Percentiles rank a stretch among this genome's conserved stretches.
These are phyloP conservation scores for Cryptococcus sp. DNA, from an alignment of 1,284 basidiomycete genomes.

Conservation along the genomic window DNA sequence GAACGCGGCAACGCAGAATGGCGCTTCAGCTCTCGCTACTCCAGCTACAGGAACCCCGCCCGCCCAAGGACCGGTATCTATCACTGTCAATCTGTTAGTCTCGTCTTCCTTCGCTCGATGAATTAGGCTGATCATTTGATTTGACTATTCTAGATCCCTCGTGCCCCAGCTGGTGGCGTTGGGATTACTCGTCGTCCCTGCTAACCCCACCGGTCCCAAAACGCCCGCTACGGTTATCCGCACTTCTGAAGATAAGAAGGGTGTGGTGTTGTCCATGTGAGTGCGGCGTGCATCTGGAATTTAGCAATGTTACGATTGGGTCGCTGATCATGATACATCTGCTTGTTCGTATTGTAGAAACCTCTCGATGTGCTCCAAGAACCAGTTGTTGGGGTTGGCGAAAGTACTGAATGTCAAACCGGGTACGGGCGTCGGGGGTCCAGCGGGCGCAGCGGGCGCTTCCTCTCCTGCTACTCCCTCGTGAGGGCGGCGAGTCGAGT, in stretches of 20 bases:
- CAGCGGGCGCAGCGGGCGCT: no score
- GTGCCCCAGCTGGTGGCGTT: conserved; percentile 24
- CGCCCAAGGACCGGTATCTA: conserved; percentile 16
- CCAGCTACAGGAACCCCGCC: background rate
- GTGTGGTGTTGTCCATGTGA: conserved; percentile 38
- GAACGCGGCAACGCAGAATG: no score
- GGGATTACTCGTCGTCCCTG: conserved; percentile 25
- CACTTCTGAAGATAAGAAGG: conserved; percentile 40
- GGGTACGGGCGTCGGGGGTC: no score
- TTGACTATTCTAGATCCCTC: conserved; percentile 8
- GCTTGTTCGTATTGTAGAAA: conserved; percentile 12
- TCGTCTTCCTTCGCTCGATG: background rate
- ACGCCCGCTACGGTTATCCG: conserved; percentile 34
- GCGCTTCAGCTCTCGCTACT: background rate
- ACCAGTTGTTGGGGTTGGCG: conserved; percentile 35
- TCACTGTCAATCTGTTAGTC: conserved; percentile 23
- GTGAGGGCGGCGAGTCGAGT: no score
- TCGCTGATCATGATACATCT: conserved; percentile 2
- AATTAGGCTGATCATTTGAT: background rate
- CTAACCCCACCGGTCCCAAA: conserved; percentile 25
- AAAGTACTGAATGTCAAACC: conserved; percentile 36
- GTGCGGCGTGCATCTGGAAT: conserved; percentile 8
- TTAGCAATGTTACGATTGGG: conserved; percentile 1
- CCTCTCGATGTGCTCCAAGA: conserved; percentile 31
- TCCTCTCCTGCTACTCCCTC: no score